Evolutionary conservation across 2,329 filamentous ascomycete genomes (phyloP).

Genomic region (Alternaria consortialis): DNA sequence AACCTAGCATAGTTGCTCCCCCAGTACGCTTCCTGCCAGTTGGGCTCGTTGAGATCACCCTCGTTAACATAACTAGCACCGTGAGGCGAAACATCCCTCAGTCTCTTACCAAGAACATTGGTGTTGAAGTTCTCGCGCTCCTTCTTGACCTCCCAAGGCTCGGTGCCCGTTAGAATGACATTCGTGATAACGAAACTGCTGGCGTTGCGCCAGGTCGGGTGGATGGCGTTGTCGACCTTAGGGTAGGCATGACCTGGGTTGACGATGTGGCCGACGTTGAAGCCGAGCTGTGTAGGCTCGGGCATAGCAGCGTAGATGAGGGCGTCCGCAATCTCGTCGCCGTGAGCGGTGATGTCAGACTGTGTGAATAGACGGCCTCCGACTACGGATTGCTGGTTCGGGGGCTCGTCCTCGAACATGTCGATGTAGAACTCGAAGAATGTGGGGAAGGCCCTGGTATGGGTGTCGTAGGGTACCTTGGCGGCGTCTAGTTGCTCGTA

Average conservation of each 20-base stretch:
- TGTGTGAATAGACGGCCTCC: conserved; percentile 47
- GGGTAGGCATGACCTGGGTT: conserved; percentile 43
- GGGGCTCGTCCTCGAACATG: conserved; percentile 48
- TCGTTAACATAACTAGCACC: conserved; percentile 51
- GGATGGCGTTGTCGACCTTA: conserved; percentile 45
- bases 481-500: conserved; percentile 41
- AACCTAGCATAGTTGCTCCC: conserved; percentile 46
- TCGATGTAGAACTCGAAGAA: conserved; percentile 51
- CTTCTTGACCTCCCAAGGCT: conserved; percentile 44
- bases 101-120: conserved; percentile 39
- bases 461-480: conserved; percentile 41
- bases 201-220: conserved; percentile 47
- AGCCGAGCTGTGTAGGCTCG: conserved; percentile 30
- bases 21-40: conserved; percentile 50
- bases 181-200: conserved; percentile 50
- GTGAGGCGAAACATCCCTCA: conserved; percentile 41
- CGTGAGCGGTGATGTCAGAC: conserved; percentile 36
- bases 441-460: conserved; percentile 43
- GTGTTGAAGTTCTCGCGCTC: conserved; percentile 40
- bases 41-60: conserved; percentile 48
- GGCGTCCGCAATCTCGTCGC: conserved; percentile 37
- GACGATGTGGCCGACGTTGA: conserved; percentile 47
- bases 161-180: conserved; percentile 38
- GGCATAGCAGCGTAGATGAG: conserved; percentile 37
- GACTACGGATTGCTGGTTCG: conserved; percentile 41